A percentile compares a stretch with the other conserved stretches of the same genome.
Evolutionary conservation across 371 early-diverging fungal genomes (phyloP).

Genomic region (Mucor velutinosus): DNA sequence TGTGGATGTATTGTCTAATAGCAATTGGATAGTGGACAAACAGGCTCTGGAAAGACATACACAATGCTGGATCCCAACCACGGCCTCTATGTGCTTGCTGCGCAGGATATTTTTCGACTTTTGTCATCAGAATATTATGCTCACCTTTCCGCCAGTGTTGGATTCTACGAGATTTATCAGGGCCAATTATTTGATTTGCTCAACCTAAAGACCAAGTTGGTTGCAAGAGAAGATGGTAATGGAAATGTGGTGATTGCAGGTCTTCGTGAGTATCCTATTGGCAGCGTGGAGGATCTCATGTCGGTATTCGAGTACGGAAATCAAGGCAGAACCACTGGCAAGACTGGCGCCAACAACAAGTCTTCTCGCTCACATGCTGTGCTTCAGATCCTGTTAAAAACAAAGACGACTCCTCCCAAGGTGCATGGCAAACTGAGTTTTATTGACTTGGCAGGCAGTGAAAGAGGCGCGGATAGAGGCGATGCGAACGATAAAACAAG

Average conservation of each 20-base stretch:
- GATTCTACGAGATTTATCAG: constrained; percentile 98
- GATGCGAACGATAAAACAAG: constrained; percentile 87
- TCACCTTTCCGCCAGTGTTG: constrained; percentile 81
- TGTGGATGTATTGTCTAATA: constrained; percentile 84
- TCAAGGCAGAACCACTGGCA: constrained; percentile 84
- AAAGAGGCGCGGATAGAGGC: constrained; percentile 98
- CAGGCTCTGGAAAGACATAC: constrained; percentile 96
- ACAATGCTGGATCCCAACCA: constrained; percentile 93
- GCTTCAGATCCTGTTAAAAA: constrained; percentile 83
- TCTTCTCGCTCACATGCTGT: constrained; percentile 98
- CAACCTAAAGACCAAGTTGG: constrained; percentile 82
- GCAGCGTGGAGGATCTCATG: constrained; percentile 77
- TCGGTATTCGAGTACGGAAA: constrained; percentile 92
- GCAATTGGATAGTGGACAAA: constrained; percentile 84
- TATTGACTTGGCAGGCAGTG: constrained; percentile 99
- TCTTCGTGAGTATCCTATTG: constrained; percentile 80
- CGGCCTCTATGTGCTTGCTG: constrained; percentile 92
- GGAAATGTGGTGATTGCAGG: constrained; percentile 90
- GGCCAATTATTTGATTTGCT: constrained; percentile 95
- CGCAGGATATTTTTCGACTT: constrained; percentile 84
- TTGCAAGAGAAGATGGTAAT: constrained; percentile 95
- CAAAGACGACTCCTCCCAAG: constrained; percentile 50
- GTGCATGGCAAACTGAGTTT: constrained; percentile 92
- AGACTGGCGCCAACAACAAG: constrained; percentile 93
- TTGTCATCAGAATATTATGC: constrained; percentile 65